Percentiles rank a stretch among this genome's conserved stretches.
Evolutionary conservation across 257 asterid species (phyloP).

Genomic region (Apocynum venetum): DNA sequence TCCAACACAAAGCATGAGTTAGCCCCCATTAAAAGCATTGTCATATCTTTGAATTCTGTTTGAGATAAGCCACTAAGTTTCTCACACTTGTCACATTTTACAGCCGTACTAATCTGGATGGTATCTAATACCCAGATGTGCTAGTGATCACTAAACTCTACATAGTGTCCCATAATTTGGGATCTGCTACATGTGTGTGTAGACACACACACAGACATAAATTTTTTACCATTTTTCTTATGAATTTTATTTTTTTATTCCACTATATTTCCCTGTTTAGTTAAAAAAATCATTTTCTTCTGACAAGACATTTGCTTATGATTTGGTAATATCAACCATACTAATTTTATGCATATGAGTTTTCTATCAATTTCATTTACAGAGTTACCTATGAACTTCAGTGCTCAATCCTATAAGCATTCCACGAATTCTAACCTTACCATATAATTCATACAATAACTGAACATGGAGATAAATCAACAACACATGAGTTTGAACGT

Average conservation of each 20-base stretch:
- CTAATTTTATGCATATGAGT: not conserved
- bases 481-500: not conserved
- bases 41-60: not conserved
- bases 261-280: not conserved
- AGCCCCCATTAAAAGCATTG: not conserved
- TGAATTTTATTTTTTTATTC: not conserved
- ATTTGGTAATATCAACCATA: not conserved
- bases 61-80: not conserved
- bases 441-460: not conserved
- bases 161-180: not conserved
- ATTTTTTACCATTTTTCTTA: not conserved
- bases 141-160: not conserved
- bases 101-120: not conserved
- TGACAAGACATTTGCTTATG: not conserved
- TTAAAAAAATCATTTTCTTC: not conserved
- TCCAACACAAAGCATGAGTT: not conserved
- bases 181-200: not conserved
- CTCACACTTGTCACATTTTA: not conserved
- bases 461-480: not conserved
- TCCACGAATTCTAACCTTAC: not conserved
- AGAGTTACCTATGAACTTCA: not conserved
- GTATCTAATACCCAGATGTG: not conserved
- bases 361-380: not conserved
- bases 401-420: not conserved
- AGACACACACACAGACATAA: not conserved